Evolutionary conservation across 768 basidiomycete genomes (phyloP), one percentile per base, ranked within the genome.

Genomic region (Leccinellum luteum): DNA sequence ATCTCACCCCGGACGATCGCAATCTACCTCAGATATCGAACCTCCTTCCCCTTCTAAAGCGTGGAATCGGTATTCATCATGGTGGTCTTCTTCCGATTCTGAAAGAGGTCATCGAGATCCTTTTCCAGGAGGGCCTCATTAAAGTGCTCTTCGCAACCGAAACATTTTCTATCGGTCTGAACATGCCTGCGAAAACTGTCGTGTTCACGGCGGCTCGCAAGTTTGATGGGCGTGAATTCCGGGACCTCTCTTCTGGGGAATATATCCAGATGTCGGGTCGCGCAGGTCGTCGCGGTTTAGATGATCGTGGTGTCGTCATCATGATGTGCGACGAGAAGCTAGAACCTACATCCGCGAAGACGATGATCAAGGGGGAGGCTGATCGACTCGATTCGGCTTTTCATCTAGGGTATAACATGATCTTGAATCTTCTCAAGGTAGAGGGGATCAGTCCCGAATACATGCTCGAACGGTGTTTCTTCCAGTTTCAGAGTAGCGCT

Each of bases 261-360:
- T 99, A 99, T 72, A 97, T 98, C 66, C 97, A 99, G 69, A 99
- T 99, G 97, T 95, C 94, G 0, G 97, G 97, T 55, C 91, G 97
- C 56, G 97, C 97, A 2, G 97, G 97, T 61, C 88, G 97, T 66
- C 86, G 97, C 75, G 97, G 97, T 44, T 76, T 98, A 58, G 97
- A 99, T 71, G 96, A 98, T 60, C 86, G 97, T n/a, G 97, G 97
- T 54, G 93, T 98, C 51, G 97, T 99, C 52, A 98, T 99, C 65
- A 91, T 99, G 93, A 98, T 99, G 97, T 91, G 90, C 70, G 97
- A 98, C 73, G 94, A 98, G 76, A 98, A 96, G 74, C 80, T 99
- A 47, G 97, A 98, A 66, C 95, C 97, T 0, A 71, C 83, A 2
- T 85, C 89, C 0, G 95, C 97, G 35, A 98, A 96, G 77, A 82